Base-by-base conservation (phyloP, 2,329 filamentous ascomycete species). In the Phaeosphaeria sp. region DNA sequence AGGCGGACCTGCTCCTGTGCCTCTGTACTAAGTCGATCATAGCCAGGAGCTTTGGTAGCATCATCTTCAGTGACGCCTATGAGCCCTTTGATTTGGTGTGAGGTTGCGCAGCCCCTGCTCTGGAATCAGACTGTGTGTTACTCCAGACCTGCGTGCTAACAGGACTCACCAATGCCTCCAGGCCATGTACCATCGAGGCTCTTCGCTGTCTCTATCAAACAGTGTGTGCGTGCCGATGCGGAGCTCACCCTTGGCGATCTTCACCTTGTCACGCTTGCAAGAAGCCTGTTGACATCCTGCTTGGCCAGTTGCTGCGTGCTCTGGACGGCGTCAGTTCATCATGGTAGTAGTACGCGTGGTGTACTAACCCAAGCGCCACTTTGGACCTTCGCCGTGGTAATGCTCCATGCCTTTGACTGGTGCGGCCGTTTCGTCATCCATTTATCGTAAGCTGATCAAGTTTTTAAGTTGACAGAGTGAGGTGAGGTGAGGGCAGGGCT, bases 101-200 rank as follows among this genome's bases (percentile, higher is more conserved):
- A 91, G n/a, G 92, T 95, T 27, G 92, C 86, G 68, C 93, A 97
- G 11, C 92, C 92, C 93, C 93, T 96, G 17, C 2, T 0, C 17
- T 11, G 21, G 13, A n/a, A 15, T 30, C 23, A 48, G 27, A 30
- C 22, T 15, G 33, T 7, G 18, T n/a, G 11, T n/a, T 11, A 15
- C 23, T 48, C 25, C 11, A 48, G 7, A 11, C 18, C 18, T 21
- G 2, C 6, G 17, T 27, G 30, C 5, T 36, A 42, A 27, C 44
- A 43, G 11, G 1, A 71, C 85, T 76, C 82, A 95, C 93, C 93
- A 97, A 77, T 97, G 93, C 72, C 89, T 89, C 89, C 90, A 97
- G 54, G 56, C 63, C 55, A 61, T 60, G 27, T 80, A 76, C 85
- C 87, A 95, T 66, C 83, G 30, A 13, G 30, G 30, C 30, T 83